phyloP scores from a whole-genome alignment of 768 basidiomycete species.

The Phlegmacium glaucopus region DNA sequence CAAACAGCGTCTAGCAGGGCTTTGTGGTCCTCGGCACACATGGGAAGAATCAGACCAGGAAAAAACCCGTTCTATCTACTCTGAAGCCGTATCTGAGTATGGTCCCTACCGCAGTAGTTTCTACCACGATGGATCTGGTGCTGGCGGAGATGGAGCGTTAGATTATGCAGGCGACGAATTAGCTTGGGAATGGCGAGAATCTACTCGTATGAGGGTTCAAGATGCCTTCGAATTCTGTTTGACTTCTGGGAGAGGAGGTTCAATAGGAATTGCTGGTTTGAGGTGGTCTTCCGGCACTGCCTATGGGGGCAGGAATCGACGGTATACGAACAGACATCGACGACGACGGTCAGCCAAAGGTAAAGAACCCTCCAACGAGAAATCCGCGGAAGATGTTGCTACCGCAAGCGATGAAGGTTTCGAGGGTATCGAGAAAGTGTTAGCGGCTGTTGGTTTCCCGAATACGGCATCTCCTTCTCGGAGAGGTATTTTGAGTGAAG shows the following conservation, averaged over 20 bases:
- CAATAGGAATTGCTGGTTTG: conserved; percentile 14
- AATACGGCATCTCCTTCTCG: conserved; percentile 49
- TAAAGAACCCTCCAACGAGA: conserved; percentile 19
- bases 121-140: conserved; percentile 8
- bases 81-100: conserved; percentile 43
- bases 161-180: conserved; percentile 42
- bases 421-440: conserved; percentile 55
- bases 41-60: conserved; percentile 82
- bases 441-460: conserved; percentile 56
- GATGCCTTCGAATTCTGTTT: conserved; percentile 83
- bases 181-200: conserved; percentile 78
- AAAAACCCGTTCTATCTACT: conserved; percentile 49
- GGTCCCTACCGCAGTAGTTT: conserved; percentile 16
- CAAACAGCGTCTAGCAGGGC: conserved; percentile 72
- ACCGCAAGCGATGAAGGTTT: conserved; percentile 28
- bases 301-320: conserved; percentile 7
- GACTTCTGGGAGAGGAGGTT: conserved; percentile 22
- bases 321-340: conserved; percentile 9
- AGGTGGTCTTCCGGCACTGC: conserved; percentile 27
- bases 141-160: conserved; percentile 14
- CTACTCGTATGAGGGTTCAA: conserved; percentile 65
- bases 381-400: conserved; percentile 10
- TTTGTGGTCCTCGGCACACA: conserved; percentile 78
- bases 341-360: conserved; percentile 26
- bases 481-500: conserved; percentile 56